Conservation (phyloP, 2,329 filamentous ascomycete species). For the Trichoderma asperellum region DNA sequence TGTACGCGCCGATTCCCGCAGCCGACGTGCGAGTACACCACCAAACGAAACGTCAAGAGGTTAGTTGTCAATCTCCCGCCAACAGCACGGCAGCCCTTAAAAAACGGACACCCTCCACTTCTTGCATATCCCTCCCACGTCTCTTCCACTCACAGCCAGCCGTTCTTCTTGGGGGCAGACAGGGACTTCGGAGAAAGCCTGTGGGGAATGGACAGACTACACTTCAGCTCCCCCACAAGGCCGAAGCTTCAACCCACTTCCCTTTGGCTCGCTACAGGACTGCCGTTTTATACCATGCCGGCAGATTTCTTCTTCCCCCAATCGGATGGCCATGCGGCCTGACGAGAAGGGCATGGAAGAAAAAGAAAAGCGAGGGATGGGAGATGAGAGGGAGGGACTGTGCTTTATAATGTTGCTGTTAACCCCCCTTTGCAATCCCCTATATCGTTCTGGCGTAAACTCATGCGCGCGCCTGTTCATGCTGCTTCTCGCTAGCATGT, state of each 20-base stretch:
- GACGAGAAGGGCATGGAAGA: background rate
- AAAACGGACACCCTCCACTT: slow-evolving; percentile 5
- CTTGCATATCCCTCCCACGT: slow-evolving; percentile 6
- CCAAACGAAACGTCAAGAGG: slow-evolving; percentile 26
- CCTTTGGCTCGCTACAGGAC: slow-evolving; percentile 1
- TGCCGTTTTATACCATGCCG: slow-evolving; percentile 1
- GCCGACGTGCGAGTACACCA: slow-evolving; percentile 53
- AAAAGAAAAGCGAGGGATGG: background rate
- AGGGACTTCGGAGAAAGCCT: slow-evolving; percentile 21
- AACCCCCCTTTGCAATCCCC: background rate
- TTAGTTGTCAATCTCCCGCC: background rate
- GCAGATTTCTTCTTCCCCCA: slow-evolving; percentile 12
- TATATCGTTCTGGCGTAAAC: background rate
- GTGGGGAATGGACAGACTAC: slow-evolving; percentile 26
- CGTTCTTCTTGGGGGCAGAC: slow-evolving; percentile 10
- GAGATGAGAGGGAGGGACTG: too few species aligned
- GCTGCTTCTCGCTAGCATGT: background rate
- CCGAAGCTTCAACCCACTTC: slow-evolving; percentile 18
- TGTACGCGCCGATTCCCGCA: slow-evolving; percentile 57
- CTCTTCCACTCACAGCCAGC: slow-evolving; percentile 5
- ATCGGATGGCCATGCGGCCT: slow-evolving; percentile 4
- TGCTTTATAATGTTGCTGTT: background rate
- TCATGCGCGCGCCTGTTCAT: background rate
- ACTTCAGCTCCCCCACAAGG: slow-evolving; percentile 27
- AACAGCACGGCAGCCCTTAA: background rate